phyloP scores from a whole-genome alignment of 495 filamentous ascomycete genomes.

The Xylaria castorea region DNA sequence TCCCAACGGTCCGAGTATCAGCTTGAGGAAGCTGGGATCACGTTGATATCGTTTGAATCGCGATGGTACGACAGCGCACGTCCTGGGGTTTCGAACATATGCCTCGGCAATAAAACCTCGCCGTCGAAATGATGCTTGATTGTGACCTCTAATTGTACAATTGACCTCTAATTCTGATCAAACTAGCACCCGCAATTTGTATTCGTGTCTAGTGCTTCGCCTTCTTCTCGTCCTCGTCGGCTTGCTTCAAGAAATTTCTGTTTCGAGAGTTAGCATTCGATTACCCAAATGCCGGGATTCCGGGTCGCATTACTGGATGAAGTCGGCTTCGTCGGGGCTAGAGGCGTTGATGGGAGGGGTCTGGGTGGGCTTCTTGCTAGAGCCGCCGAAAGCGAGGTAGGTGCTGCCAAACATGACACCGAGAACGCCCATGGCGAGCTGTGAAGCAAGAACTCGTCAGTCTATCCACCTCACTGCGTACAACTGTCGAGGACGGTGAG shows the following conservation, averaged over 20 bases:
- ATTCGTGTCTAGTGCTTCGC: conserved; percentile 61
- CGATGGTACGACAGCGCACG: conserved; percentile 36
- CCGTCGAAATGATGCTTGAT: conserved; percentile 27
- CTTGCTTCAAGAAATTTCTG: conserved; percentile 81
- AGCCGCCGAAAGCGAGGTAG: conserved; percentile 63
- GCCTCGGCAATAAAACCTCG: not conserved
- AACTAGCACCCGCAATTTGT: conserved; percentile 20
- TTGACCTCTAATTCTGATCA: conserved; percentile 34
- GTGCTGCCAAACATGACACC: conserved; percentile 66
- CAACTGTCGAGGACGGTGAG: not conserved
- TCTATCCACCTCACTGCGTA: conserved; percentile 11
- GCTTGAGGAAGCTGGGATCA: conserved; percentile 44
- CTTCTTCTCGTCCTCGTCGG: conserved; percentile 71
- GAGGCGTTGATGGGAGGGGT: conserved; percentile 85
- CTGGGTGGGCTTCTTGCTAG: conserved; percentile 63
- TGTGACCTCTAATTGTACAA: conserved; percentile 42
- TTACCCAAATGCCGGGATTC: conserved; percentile 19
- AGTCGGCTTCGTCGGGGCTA: conserved; percentile 93
- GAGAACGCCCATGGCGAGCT: conserved; percentile 91
- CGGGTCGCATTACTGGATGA: conserved; percentile 83
- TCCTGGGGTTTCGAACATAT: conserved; percentile 46
- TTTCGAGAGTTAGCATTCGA: conserved; percentile 40
- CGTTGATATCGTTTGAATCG: conserved; percentile 39
- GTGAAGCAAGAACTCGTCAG: conserved; percentile 36
- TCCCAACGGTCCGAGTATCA: conserved; percentile 42